phyloP scores from a whole-genome alignment of 148 eudicot genomes.

The Rhododendron kiyosumense region DNA sequence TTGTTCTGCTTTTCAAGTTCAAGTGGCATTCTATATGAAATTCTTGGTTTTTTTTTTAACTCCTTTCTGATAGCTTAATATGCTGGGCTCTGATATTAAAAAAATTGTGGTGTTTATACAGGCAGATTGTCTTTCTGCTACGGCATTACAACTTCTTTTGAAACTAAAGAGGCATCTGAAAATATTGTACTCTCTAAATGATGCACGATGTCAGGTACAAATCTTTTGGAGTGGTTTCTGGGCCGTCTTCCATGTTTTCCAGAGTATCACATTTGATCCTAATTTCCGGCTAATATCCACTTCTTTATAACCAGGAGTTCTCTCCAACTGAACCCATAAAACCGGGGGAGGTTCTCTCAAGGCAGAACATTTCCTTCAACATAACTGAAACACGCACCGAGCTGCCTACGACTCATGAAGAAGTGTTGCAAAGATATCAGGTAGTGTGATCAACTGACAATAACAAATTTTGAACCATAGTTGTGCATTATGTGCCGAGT shows the following conservation, averaged over 20 bases:
- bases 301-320: slow-evolving; percentile 50
- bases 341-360: slow-evolving; percentile 69
- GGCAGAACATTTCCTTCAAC: slow-evolving; percentile 70
- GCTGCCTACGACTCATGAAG: slow-evolving; percentile 60
- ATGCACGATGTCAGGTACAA: slow-evolving; percentile 85
- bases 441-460: slow-evolving; percentile 25
- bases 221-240: neutral
- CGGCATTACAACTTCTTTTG: slow-evolving; percentile 79
- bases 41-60: neutral
- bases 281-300: neutral
- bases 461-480: no score
- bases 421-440: slow-evolving; percentile 85
- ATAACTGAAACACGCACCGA: slow-evolving; percentile 40
- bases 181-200: slow-evolving; percentile 73
- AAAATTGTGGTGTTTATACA: slow-evolving; percentile 33
- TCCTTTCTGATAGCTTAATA: neutral
- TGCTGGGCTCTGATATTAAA: neutral
- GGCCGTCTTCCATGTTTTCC: neutral
- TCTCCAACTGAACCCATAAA: slow-evolving; percentile 82
- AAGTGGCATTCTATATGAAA: neutral
- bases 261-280: neutral
- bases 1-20: neutral
- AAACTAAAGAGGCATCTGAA: slow-evolving; percentile 92
- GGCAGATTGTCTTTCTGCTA: slow-evolving; percentile 76
- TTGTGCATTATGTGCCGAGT: neutral